phyloP scores from a whole-genome alignment of 2,329 filamentous ascomycete genomes.

The Penicillium frequentans region DNA sequence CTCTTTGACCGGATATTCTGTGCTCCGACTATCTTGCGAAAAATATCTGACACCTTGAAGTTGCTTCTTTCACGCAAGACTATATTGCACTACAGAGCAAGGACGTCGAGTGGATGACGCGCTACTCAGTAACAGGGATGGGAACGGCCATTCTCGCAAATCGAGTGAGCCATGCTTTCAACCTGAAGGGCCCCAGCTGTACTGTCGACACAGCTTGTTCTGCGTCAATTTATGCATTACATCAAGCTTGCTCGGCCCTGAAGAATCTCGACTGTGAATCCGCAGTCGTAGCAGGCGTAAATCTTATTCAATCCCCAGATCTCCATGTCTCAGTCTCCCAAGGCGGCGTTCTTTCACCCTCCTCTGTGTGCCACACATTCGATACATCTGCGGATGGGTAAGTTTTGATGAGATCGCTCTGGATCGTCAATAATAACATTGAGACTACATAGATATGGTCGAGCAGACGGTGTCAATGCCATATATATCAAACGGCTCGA shows the following conservation, averaged over 20 bases:
- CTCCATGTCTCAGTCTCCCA: constrained; percentile 24
- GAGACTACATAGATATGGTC: constrained; percentile 6
- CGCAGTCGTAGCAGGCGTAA: constrained; percentile 4
- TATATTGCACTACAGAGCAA: neutral
- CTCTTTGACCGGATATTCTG: no score
- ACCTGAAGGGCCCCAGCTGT: constrained; percentile 34
- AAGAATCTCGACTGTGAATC: constrained; percentile 16
- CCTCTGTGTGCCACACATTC: neutral
- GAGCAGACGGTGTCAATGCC: constrained; percentile 33
- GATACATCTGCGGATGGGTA: no score
- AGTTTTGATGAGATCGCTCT: no score
- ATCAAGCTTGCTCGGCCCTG: constrained; percentile 36
- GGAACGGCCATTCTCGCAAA: constrained; percentile 17
- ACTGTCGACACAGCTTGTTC: constrained; percentile 40
- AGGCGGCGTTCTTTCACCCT: constrained; percentile 30
- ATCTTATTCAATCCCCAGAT: constrained; percentile 22
- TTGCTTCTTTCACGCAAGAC: neutral
- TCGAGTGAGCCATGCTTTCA: constrained; percentile 37
- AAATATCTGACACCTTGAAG: no score
- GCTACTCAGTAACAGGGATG: constrained; percentile 8
- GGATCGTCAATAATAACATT: no score
- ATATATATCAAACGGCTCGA: constrained; percentile 34
- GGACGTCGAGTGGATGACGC: neutral
- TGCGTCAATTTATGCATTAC: constrained; percentile 38
- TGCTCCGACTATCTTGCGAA: no score